Conservation (phyloP, 2,329 filamentous ascomycete genomes). For the Pseudocercospora crystallina region DNA sequence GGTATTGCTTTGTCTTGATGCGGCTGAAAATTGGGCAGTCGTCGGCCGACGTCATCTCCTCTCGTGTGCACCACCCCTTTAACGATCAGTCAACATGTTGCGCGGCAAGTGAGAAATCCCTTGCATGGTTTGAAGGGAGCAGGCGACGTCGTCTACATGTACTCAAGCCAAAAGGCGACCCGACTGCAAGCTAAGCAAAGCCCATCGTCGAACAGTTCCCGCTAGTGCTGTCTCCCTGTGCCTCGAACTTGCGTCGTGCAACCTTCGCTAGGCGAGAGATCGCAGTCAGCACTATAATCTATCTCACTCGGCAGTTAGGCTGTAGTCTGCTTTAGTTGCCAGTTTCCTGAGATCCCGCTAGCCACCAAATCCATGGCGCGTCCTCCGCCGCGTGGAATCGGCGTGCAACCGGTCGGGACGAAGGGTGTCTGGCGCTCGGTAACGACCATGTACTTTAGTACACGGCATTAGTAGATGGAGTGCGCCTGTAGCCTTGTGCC, state of each 20-base stretch:
- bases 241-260: slow-evolving; percentile 11
- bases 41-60: not conserved
- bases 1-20: not conserved
- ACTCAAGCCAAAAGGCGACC: too few relatives aligned
- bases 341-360: slow-evolving; percentile 5
- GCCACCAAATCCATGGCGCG: slow-evolving; percentile 10
- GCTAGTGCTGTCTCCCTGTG: not conserved
- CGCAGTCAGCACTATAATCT: slow-evolving; percentile 9
- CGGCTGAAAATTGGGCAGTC: not conserved
- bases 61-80: not conserved
- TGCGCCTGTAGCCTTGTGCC: not conserved
- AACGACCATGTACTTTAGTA: not conserved
- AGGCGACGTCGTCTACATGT: not conserved
- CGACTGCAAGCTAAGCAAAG: not conserved
- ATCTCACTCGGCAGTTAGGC: slow-evolving; percentile 9
- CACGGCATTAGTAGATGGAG: slow-evolving; percentile 7
- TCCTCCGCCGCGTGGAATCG: slow-evolving; percentile 10
- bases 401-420: slow-evolving; percentile 9
- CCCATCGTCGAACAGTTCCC: not conserved
- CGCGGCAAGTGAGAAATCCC: not conserved
- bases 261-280: slow-evolving; percentile 4
- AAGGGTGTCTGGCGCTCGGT: slow-evolving; percentile 9
- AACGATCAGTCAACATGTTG: not conserved
- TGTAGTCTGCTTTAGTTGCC: slow-evolving; percentile 8
- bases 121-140: not conserved